phyloP scores from a whole-genome alignment of 305 asterid genomes.

The Rubia occidens region DNA sequence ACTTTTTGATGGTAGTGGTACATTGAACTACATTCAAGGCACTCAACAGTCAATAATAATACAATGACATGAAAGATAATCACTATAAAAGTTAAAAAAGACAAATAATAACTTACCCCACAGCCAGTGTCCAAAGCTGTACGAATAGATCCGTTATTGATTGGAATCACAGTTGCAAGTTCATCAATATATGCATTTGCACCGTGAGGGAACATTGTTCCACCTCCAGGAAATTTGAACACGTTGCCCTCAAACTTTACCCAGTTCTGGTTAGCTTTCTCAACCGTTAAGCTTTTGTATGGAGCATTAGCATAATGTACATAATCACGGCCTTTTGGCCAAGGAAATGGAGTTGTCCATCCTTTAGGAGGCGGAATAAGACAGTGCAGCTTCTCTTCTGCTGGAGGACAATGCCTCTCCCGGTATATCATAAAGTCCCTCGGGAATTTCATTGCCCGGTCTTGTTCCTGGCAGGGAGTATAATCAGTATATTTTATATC shows the following conservation, averaged over 20 bases:
- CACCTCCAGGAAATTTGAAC: constrained; percentile 93
- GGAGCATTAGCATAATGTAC: constrained; percentile 80
- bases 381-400: constrained; percentile 63
- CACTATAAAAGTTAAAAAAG: background rate
- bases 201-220: constrained; percentile 94
- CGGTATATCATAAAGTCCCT: constrained; percentile 80
- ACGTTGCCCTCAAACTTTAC: constrained; percentile 75
- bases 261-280: constrained; percentile 86
- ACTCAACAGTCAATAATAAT: background rate
- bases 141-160: constrained; percentile 60
- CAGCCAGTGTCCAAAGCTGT: constrained; percentile 94
- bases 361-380: constrained; percentile 83
- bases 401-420: constrained; percentile 87
- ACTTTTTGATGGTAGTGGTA: background rate
- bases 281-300: constrained; percentile 79
- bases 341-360: constrained; percentile 70
- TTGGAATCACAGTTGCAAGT: constrained; percentile 68
- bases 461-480: constrained; percentile 96
- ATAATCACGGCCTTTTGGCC: constrained; percentile 96
- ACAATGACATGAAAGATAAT: background rate
- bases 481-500: constrained; percentile 51
- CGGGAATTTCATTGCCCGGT: constrained; percentile 83
- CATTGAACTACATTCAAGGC: background rate
- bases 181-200: constrained; percentile 83
- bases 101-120: constrained; percentile 47